phyloP scores from a whole-genome alignment of 495 filamentous ascomycete genomes.

The Xylaria grammica region DNA sequence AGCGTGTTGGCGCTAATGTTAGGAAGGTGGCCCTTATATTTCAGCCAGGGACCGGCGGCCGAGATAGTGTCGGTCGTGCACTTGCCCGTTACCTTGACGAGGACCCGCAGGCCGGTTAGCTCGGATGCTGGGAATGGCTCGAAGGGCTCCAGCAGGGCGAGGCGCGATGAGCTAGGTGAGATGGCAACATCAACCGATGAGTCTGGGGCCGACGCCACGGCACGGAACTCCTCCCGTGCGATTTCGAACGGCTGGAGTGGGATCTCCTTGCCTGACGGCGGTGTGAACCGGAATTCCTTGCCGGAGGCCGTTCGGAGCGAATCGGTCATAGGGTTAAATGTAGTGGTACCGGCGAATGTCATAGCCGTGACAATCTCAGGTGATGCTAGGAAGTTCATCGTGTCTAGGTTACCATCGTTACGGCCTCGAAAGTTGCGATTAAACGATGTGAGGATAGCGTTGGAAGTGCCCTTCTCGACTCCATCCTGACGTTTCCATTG shows the following conservation, averaged over 20 bases:
- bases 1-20: conserved; percentile 97
- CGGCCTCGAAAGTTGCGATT: conserved; percentile 98
- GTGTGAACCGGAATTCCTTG: conserved; percentile 80
- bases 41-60: conserved; percentile 95
- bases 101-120: conserved; percentile 73
- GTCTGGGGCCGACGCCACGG: conserved; percentile 71
- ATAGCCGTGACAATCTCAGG: conserved; percentile 97
- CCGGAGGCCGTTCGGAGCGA: conserved; percentile 80
- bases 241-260: conserved; percentile 77
- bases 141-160: conserved; percentile 92
- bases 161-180: conserved; percentile 81
- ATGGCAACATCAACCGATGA: conserved; percentile 70
- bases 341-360: conserved; percentile 88
- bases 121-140: conserved; percentile 79
- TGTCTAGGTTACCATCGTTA: conserved; percentile 93
- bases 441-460: conserved; percentile 96
- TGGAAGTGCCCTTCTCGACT: conserved; percentile 79
- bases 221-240: conserved; percentile 77
- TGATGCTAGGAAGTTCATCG: conserved; percentile 98
- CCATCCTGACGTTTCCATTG: conserved; percentile 94
- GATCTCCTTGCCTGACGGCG: conserved; percentile 78
- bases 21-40: conserved; percentile 98
- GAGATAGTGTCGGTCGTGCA: conserved; percentile 99
- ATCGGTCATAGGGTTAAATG: conserved; percentile 96
- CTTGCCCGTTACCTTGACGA: conserved; percentile 95